Conservation (phyloP, 495 filamentous ascomycete species). For the Penicillium mononematosum region DNA sequence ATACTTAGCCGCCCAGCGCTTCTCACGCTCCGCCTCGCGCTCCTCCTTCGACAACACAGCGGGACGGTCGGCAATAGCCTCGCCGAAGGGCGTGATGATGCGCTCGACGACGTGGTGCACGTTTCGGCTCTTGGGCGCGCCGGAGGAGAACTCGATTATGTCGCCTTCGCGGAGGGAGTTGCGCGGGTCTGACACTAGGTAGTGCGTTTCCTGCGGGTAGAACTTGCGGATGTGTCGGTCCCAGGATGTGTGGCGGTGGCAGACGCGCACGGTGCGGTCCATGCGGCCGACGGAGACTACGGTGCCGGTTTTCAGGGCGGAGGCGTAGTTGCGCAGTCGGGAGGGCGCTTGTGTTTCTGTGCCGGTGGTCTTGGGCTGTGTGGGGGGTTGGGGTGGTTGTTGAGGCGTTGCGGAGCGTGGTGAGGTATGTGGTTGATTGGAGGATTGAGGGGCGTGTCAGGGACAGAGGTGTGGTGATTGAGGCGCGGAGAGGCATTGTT, state of each 20-base stretch:
- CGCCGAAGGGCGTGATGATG: constrained; percentile 72
- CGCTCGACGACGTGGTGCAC: constrained; percentile 76
- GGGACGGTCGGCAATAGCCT: constrained; percentile 59
- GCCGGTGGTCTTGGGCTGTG: constrained; percentile 13
- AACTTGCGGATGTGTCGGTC: constrained; percentile 42
- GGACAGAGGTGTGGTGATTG: constrained; percentile 29
- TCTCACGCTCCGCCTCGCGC: constrained; percentile 48
- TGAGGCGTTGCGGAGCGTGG: constrained; percentile 21
- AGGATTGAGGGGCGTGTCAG: constrained; percentile 26
- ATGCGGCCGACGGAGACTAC: constrained; percentile 47
- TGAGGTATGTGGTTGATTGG: constrained; percentile 21
- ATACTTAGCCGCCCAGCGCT: constrained; percentile 50
- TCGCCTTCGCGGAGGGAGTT: constrained; percentile 74
- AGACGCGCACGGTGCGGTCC: constrained; percentile 45
- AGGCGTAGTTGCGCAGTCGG: constrained; percentile 41
- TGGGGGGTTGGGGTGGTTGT: constrained; percentile 21
- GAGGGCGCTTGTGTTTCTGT: constrained; percentile 27
- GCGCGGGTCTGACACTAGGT: constrained; percentile 72
- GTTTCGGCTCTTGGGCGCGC: constrained; percentile 58
- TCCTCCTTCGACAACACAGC: constrained; percentile 64
- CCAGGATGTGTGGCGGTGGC: constrained; percentile 37
- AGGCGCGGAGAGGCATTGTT: constrained; percentile 36
- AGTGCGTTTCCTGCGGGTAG: constrained; percentile 40
- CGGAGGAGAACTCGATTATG: constrained; percentile 72
- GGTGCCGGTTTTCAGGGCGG: constrained; percentile 41